phyloP scores from a whole-genome alignment of 2,329 filamentous ascomycete genomes.

The Ophiostoma montium region DNA sequence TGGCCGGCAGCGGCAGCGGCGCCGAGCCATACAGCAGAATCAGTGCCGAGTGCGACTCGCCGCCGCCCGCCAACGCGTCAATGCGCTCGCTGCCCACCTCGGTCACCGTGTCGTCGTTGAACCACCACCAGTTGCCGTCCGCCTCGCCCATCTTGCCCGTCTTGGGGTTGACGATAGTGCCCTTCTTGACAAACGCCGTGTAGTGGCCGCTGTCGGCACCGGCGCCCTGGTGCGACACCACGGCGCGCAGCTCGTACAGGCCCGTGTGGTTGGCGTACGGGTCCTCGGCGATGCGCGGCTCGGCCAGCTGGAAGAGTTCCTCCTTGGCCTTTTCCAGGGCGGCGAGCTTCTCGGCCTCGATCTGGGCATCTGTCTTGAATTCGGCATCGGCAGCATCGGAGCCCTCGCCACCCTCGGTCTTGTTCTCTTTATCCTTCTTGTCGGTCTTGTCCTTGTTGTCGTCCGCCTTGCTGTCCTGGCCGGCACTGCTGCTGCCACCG shows the following conservation, averaged over 20 bases:
- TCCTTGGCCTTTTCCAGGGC: conserved; percentile 71
- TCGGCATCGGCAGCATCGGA: conserved; percentile 50
- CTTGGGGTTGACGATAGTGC: conserved; percentile 53
- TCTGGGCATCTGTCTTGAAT: conserved; percentile 88
- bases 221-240: conserved; percentile 92
- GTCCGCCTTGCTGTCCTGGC: conserved; percentile 25
- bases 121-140: conserved; percentile 99
- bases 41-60: conserved; percentile 71
- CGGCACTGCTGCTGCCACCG: conserved; percentile 23
- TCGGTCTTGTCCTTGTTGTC: no score
- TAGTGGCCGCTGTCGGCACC: conserved; percentile 97
- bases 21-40: conserved; percentile 69
- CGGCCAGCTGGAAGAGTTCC: conserved; percentile 67
- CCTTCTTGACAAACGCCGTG: conserved; percentile 95
- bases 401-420: conserved; percentile 11
- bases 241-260: conserved; percentile 83
- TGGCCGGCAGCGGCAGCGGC: conserved; percentile 45
- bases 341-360: conserved; percentile 71
- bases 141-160: conserved; percentile 68
- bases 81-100: conserved; percentile 90
- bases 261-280: conserved; percentile 84
- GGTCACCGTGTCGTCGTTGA: conserved; percentile 94
- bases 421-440: conserved; percentile 25
- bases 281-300: conserved; percentile 60
- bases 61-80: conserved; percentile 75